These are phyloP conservation scores for Detonula confervacea DNA, from an alignment of 352 stramenopile genomes.

Conservation along the genomic window DNA sequence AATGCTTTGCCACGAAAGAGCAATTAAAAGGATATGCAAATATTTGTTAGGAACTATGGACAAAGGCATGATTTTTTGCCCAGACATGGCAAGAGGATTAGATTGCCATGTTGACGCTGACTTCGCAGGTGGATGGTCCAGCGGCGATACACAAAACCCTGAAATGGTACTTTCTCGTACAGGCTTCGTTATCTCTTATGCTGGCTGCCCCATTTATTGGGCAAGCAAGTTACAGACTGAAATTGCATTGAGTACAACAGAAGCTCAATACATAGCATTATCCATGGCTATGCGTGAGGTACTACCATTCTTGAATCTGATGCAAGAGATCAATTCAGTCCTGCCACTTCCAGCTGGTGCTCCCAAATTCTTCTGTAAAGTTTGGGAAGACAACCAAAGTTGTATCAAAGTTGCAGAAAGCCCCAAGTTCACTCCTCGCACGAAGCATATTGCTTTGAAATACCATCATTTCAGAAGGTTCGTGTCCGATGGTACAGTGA, in stretches of 20 bases:
- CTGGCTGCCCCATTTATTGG: slow-evolving; percentile 51
- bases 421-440: slow-evolving; percentile 32
- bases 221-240: slow-evolving; percentile 49
- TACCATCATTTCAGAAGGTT: slow-evolving; percentile 55
- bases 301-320: slow-evolving; percentile 35
- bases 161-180: slow-evolving; percentile 37
- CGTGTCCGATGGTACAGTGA: slow-evolving; percentile 25
- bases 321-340: slow-evolving; percentile 21
- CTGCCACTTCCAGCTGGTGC: slow-evolving; percentile 5
- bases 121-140: slow-evolving; percentile 41
- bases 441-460: slow-evolving; percentile 8
- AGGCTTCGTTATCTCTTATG: slow-evolving; percentile 54
- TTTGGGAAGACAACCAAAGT: slow-evolving; percentile 47
- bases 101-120: slow-evolving; percentile 57
- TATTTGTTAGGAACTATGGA: slow-evolving; percentile 32
- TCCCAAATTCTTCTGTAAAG: slow-evolving; percentile 42
- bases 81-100: slow-evolving; percentile 22
- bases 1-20: slow-evolving; percentile 34
- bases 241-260: slow-evolving; percentile 50
- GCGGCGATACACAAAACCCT: slow-evolving; percentile 3
- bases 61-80: slow-evolving; percentile 27
- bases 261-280: slow-evolving; percentile 55
- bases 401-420: slow-evolving; percentile 32
- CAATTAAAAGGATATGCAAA: slow-evolving; percentile 36
- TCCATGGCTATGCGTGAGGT: slow-evolving; percentile 27